Percentiles rank a stretch among this genome's conserved stretches.
These are phyloP conservation scores for Krasilnikovozyma curviuscula DNA, from an alignment of 768 basidiomycete species.

Conservation along the genomic window DNA sequence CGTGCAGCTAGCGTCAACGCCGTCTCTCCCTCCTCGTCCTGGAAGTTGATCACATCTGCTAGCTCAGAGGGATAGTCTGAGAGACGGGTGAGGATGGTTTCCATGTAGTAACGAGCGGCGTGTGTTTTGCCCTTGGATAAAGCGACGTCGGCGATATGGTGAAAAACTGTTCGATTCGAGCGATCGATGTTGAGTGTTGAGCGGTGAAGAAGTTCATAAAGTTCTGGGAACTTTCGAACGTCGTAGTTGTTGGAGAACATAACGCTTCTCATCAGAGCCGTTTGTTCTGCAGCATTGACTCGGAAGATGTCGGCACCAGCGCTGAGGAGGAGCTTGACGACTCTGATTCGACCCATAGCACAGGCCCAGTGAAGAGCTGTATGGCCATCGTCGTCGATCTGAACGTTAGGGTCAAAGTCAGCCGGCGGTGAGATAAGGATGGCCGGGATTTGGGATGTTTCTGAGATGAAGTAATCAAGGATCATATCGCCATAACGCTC, in stretches of 20 bases:
- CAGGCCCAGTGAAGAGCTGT: conserved; percentile 96
- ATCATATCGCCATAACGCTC: conserved; percentile 72
- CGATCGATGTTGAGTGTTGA: conserved; percentile 98
- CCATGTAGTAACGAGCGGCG: conserved; percentile 97
- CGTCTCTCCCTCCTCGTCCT: conserved; percentile 96
- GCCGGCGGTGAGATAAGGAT: conserved; percentile 69
- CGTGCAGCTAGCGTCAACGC: conserved; percentile 90
- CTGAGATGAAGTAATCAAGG: conserved; percentile 95
- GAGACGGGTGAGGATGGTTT: conserved; percentile 69
- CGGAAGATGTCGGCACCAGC: conserved; percentile 93
- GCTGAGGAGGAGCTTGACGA: conserved; percentile 80
- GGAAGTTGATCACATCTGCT: conserved; percentile 96
- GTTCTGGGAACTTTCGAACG: conserved; percentile 91
- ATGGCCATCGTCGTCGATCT: conserved; percentile 95
- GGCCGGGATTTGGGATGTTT: conserved; percentile 73
- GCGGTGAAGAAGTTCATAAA: conserved; percentile 91
- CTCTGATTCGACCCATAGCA: conserved; percentile 91
- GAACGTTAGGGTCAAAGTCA: conserved; percentile 87
- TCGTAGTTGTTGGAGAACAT: conserved; percentile 99
- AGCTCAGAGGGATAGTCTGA: conserved; percentile 87
- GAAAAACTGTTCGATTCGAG: conserved; percentile 90
- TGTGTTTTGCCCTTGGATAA: conserved; percentile 96
- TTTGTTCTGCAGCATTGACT: conserved; percentile 90
- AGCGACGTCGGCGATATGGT: conserved; percentile 92
- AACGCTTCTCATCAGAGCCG: conserved; percentile 91